Evolutionary conservation across 805 yeast genomes (phyloP), one percentile per base, ranked within the genome.

Genomic region (Wickerhamiella allomyrinae): DNA sequence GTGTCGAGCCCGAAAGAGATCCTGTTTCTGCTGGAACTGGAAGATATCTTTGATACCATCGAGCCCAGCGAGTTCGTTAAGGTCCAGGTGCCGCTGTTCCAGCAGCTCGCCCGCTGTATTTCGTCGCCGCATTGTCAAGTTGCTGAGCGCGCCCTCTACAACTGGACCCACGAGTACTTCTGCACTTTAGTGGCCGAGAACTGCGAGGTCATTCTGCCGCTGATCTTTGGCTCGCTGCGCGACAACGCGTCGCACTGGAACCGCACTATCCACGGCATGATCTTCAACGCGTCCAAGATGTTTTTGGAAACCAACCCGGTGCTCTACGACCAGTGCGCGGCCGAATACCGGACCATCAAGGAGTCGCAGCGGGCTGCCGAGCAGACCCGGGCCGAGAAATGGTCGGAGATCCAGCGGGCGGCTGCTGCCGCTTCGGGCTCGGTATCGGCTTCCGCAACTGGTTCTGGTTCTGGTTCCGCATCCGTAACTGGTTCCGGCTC

Each of bases 41-140:
- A 91, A 61, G 98, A 91, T 59, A 87, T 91, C 3, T 84, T 87
- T 58, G 98, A 91, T 64, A 91, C 85, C 22, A 85, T 89, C 69
- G 96, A 89, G 62, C 94, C 96, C 11, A 67, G 73, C 44, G 97
- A 91, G 62, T 91, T 91, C 58, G 74, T 77, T 49, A 84, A 85
- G 62, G 83, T 91, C 49, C 93, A 87, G 62, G 81, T 86, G 2
- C 97, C 97, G 3, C 66, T 91, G 38, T 87, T 87, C 63, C 93
- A 89, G 23, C 98, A 91, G 63, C 70, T 91, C 49, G 81, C 95
- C 40, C 85, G 82, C 61, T 89, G 97, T 64, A 87, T 91, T 31
- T 73, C 94, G 21, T 82, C 94, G 2, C 84, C 95, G 21, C 97
- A 91, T 65, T 93, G 91, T 68, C 98, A 91, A 69, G 95, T 91